These are phyloP conservation scores for Basidioascus undulatus DNA, from an alignment of 768 basidiomycete genomes.

Conservation along the genomic window DNA sequence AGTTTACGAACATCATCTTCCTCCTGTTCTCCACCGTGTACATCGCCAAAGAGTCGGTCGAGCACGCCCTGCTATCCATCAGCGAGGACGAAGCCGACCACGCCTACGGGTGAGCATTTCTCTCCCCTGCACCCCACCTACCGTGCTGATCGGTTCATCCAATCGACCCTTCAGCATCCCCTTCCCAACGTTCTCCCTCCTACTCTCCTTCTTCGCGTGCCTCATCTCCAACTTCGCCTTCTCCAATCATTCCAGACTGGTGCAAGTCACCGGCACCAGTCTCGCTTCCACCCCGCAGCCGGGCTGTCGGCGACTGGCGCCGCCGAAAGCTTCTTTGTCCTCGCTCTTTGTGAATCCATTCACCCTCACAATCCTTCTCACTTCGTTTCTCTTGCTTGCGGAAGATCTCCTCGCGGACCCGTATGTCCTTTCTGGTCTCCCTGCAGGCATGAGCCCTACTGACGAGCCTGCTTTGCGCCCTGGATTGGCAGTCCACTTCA, in stretches of 20 bases:
- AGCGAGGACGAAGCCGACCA: no score
- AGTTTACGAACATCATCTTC: slow-evolving; percentile 80
- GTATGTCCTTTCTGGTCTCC: no score
- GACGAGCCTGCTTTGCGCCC: background rate
- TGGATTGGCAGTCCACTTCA: slow-evolving; percentile 19
- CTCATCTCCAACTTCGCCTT: no score
- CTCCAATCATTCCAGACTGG: no score
- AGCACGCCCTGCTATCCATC: slow-evolving; percentile 75
- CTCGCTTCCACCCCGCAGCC: no score
- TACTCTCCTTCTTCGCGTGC: background rate
- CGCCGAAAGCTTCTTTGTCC: background rate
- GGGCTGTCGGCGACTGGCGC: no score
- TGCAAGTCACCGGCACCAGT: no score
- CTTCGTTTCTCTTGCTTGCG: background rate
- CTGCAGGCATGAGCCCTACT: background rate
- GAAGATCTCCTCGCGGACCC: no score
- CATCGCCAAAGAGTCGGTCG: slow-evolving; percentile 88
- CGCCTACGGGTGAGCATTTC: no score
- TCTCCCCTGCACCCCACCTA: background rate
- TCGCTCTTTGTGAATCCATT: background rate
- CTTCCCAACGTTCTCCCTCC: background rate
- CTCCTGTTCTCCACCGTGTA: slow-evolving; percentile 85
- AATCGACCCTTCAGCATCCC: background rate
- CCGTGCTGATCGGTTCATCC: background rate
- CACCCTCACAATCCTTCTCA: background rate